Evolutionary conservation across 352 stramenopile species (phyloP).

Genomic region (Phytophthora tubulina): DNA sequence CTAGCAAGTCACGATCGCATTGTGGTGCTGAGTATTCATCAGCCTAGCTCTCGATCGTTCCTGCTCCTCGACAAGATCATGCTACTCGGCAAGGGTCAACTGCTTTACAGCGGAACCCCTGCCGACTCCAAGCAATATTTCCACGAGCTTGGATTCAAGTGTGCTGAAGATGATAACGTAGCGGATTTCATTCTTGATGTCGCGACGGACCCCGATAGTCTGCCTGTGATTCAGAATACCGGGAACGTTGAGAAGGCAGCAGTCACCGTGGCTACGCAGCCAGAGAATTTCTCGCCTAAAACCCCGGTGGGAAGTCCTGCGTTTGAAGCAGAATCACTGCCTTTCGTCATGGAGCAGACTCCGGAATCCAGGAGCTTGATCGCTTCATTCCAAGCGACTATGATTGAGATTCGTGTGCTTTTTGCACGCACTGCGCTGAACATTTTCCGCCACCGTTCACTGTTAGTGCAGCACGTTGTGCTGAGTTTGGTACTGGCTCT

Average conservation of each 20-base stretch:
- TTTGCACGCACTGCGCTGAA: constrained; percentile 79
- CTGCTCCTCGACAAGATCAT: constrained; percentile 91
- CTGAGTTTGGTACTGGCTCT: constrained; percentile 70
- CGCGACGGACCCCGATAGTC: constrained; percentile 66
- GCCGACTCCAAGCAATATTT: constrained; percentile 66
- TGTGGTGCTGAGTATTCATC: constrained; percentile 89
- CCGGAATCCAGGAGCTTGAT: constrained; percentile 12
- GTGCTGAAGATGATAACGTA: constrained; percentile 79
- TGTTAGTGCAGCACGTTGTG: constrained; percentile 71
- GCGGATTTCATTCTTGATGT: constrained; percentile 87
- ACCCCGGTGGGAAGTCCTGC: constrained; percentile 37
- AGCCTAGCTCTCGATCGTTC: constrained; percentile 93
- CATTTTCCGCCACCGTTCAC: constrained; percentile 76
- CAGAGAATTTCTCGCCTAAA: neutral
- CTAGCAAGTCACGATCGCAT: constrained; percentile 85
- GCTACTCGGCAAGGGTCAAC: constrained; percentile 87
- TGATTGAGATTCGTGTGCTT: constrained; percentile 75
- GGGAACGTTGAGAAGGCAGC: constrained; percentile 37
- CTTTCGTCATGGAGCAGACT: constrained; percentile 61
- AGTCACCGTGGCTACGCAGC: neutral
- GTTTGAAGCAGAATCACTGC: constrained; percentile 49
- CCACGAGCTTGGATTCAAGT: constrained; percentile 73
- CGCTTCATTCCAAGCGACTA: constrained; percentile 43
- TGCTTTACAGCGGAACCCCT: constrained; percentile 69
- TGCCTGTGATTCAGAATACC: constrained; percentile 59